Evolutionary conservation across 2,329 filamentous ascomycete species (phyloP), one percentile per base, ranked within the genome.

Genomic region (Beauveria varroae): DNA sequence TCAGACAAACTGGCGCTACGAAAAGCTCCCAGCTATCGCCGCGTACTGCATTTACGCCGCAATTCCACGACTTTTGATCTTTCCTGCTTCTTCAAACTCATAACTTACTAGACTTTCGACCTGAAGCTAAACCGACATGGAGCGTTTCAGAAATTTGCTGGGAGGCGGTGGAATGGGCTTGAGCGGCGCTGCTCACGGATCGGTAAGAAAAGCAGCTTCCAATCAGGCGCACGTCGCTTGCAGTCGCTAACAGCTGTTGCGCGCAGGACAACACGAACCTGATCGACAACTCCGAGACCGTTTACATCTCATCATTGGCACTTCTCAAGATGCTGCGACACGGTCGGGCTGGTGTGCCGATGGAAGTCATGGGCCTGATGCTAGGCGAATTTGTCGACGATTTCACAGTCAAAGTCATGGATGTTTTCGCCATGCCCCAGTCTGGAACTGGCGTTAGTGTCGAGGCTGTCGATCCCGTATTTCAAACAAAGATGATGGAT

Each of bases 401-500:
- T 79, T 99, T 97, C 78, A 99, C 95, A 63, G 95, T 99, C 65
- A 89, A 93, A 67, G 95, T 99, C 16, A 93, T 98, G 67, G 95
- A 99, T 76, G 95, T 99, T 30, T 99, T 99, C 76, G 95, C 95
- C 63, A 99, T 99, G 95, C 95, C 95, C 22, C 95, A 99, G 75
- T 97, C 93, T 69, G 95, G 95, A 78, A 99, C 95, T 1, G 95
- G 95, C 68, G 95, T 99, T 68, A 96, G 91, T 76, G 95, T 99
- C 70, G 95, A 99, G 78, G 96, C 95, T 57, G 95, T 99, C 65
- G 95, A 99, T 74, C 92, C 93, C 10, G 95, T 99, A 40, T 99
- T 99, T 76, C 95, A 99, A 80, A 97, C 92, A 71, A 99, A 97
- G 83, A 99, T 99, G 95, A 99, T 99, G 95, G 95, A 99, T 74